Percentiles rank a stretch among this genome's conserved stretches.
Evolutionary conservation across 805 yeast genomes (phyloP).

Genomic region (Cyberlindnera americana): DNA sequence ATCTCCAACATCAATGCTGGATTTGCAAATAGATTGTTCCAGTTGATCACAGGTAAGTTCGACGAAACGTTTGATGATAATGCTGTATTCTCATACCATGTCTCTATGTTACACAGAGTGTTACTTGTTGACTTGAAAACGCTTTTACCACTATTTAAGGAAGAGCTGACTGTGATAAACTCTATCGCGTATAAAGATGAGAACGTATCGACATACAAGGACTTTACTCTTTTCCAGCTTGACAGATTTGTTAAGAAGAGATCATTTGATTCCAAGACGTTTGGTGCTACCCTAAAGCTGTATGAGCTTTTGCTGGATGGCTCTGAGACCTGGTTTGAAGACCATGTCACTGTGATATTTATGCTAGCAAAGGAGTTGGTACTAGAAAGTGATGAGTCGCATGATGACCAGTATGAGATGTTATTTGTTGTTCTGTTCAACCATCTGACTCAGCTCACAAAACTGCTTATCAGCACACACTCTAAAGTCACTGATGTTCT

Average conservation of each 20-base stretch:
- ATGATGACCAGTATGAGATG: conserved; percentile 17
- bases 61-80: conserved; percentile 54
- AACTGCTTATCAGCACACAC: conserved; percentile 16
- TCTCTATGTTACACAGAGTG: conserved; percentile 50
- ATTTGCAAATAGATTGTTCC: conserved; percentile 56
- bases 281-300: conserved; percentile 42
- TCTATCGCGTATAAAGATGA: conserved; percentile 41
- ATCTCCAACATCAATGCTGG: conserved; percentile 44
- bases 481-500: conserved; percentile 17
- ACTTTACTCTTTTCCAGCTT: conserved; percentile 44
- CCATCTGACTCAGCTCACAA: conserved; percentile 24
- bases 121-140: conserved; percentile 41
- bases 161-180: conserved; percentile 58
- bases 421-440: conserved; percentile 23
- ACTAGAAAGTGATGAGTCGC: conserved; percentile 6
- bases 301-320: conserved; percentile 51
- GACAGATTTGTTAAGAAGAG: conserved; percentile 41
- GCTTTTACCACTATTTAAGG: conserved; percentile 46
- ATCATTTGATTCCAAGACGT: conserved; percentile 35
- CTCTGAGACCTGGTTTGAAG: conserved; percentile 48
- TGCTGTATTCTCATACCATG: conserved; percentile 57
- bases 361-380: conserved; percentile 31
- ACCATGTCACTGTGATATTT: conserved; percentile 40
- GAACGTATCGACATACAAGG: conserved; percentile 57
- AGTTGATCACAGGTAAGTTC: conserved; percentile 54